Evolutionary conservation across 805 yeast species (phyloP).

Genomic region (Starmerella cellae): DNA sequence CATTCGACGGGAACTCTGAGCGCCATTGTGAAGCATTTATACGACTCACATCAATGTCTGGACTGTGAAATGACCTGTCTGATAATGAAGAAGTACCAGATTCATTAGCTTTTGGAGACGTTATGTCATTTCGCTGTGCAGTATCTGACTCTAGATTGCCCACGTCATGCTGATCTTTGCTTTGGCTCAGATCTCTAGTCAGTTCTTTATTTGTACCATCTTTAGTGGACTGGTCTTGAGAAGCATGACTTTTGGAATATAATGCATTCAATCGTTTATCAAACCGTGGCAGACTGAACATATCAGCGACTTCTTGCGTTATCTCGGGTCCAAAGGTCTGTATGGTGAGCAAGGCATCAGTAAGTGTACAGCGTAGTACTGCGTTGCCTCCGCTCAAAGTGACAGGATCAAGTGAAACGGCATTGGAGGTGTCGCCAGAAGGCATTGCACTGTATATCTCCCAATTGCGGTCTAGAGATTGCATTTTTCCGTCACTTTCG

Average conservation of each 20-base stretch:
- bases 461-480: slow-evolving; percentile 11
- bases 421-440: not conserved
- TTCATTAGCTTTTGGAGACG: not conserved
- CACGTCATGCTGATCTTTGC: not conserved
- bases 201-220: not conserved
- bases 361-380: slow-evolving; percentile 18
- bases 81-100: not conserved
- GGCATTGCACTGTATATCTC: slow-evolving; percentile 3
- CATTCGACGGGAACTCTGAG: not conserved
- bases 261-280: slow-evolving; percentile 29
- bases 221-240: not conserved
- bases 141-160: not conserved
- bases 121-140: not conserved
- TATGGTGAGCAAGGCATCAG: slow-evolving; percentile 18
- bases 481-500: slow-evolving; percentile 4
- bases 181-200: not conserved
- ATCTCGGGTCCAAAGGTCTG: slow-evolving; percentile 28
- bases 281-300: slow-evolving; percentile 40
- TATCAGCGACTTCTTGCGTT: slow-evolving; percentile 33
- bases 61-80: not conserved
- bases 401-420: not conserved
- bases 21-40: not conserved
- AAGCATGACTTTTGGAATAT: not conserved
- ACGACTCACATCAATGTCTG: not conserved
- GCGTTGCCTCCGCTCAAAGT: slow-evolving; percentile 1